These are phyloP conservation scores for Modicella reniformis DNA, from an alignment of 371 early-diverging fungal species.

Conservation along the genomic window DNA sequence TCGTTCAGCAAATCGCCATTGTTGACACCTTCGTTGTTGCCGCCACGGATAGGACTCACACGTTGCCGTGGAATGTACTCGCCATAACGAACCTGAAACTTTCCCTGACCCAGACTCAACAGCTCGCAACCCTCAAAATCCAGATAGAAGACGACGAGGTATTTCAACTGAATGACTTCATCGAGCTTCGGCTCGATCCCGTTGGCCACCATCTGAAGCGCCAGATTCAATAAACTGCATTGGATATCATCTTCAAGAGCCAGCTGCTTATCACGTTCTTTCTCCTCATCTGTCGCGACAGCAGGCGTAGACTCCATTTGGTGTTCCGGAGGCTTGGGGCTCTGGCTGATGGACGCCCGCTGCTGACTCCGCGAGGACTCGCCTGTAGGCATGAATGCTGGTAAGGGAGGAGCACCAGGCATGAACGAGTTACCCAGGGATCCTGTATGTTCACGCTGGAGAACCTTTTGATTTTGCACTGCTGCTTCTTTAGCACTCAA, in stretches of 20 bases:
- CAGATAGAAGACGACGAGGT: conserved; percentile 51
- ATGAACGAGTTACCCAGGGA: conserved; percentile 6
- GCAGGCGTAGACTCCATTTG: conserved; percentile 1
- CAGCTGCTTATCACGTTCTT: conserved; percentile 31
- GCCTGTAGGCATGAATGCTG: conserved; percentile 11
- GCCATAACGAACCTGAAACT: conserved; percentile 48
- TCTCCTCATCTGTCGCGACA: conserved; percentile 6
- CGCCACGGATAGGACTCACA: conserved; percentile 24
- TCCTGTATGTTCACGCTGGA: background rate
- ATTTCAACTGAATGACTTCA: conserved; percentile 52
- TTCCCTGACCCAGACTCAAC: conserved; percentile 36
- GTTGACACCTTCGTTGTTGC: background rate
- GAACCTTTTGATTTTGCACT: background rate
- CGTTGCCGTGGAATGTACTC: conserved; percentile 51
- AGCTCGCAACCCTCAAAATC: conserved; percentile 52
- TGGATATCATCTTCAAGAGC: conserved; percentile 47
- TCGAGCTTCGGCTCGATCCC: conserved; percentile 48
- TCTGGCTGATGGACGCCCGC: conserved; percentile 26
- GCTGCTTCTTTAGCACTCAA: background rate
- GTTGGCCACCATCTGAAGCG: conserved; percentile 53
- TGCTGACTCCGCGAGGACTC: conserved; percentile 35
- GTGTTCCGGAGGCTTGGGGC: background rate
- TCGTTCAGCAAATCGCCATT: conserved; percentile 28
- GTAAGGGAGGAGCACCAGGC: conserved; percentile 5
- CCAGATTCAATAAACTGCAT: conserved; percentile 45